phyloP scores from a whole-genome alignment of 2,329 filamentous ascomycete species.

The Cadophora luteo-olivacea region DNA sequence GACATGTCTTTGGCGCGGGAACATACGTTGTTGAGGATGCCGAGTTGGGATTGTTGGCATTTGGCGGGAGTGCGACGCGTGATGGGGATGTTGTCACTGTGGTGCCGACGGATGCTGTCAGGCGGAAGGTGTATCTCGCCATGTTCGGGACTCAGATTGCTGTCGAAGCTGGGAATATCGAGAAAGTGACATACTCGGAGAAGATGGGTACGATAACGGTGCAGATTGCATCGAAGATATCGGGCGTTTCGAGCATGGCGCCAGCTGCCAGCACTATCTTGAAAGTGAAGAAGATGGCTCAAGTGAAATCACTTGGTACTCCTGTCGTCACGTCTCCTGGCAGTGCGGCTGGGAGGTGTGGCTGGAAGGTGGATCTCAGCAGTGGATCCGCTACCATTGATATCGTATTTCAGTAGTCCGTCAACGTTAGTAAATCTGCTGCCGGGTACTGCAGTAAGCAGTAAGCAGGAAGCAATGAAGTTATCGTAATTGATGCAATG shows the following conservation, averaged over 20 bases:
- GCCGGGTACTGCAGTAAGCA: neutral
- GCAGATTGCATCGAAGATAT: slow-evolving; percentile 23
- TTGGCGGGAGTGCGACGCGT: slow-evolving; percentile 49
- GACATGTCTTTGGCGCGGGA: slow-evolving; percentile 55
- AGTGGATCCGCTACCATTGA: slow-evolving; percentile 3
- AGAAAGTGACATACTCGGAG: slow-evolving; percentile 46
- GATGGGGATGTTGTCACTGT: slow-evolving; percentile 44
- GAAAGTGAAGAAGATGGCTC: slow-evolving; percentile 28
- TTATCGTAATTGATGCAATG: no score
- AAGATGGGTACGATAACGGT: slow-evolving; percentile 8
- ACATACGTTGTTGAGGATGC: slow-evolving; percentile 56
- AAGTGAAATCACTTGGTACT: slow-evolving; percentile 16
- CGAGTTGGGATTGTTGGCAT: slow-evolving; percentile 54
- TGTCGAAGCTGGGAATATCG: slow-evolving; percentile 53
- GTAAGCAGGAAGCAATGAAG: no score
- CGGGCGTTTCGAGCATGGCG: slow-evolving; percentile 9
- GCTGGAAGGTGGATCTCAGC: slow-evolving; percentile 22
- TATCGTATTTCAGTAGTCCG: slow-evolving; percentile 4
- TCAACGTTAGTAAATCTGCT: neutral
- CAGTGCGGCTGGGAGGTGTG: slow-evolving; percentile 1
- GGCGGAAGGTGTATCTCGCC: slow-evolving; percentile 56
- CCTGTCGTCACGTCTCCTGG: neutral
- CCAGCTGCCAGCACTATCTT: slow-evolving; percentile 20
- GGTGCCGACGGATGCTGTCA: slow-evolving; percentile 53
- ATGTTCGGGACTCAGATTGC: slow-evolving; percentile 51